These are phyloP conservation scores for Cryptomeria japonica DNA, from an alignment of 75 land plant species.

Conservation along the genomic window DNA sequence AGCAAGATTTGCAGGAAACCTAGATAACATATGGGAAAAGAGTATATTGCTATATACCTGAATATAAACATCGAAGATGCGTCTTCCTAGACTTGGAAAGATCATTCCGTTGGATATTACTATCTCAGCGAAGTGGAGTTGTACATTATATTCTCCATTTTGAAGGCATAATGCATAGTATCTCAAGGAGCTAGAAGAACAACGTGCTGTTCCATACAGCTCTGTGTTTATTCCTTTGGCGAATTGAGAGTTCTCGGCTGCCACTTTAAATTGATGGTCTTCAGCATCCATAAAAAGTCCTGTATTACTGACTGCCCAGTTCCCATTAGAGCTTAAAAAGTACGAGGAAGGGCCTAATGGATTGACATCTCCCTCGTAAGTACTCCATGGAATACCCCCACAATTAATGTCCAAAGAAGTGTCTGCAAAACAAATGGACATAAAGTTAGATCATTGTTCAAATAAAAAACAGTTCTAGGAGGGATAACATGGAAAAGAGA, in stretches of 20 bases:
- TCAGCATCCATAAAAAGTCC: constrained; percentile 51
- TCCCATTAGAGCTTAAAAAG: constrained; percentile 17
- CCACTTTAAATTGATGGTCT: constrained; percentile 9
- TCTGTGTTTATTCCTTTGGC: constrained; percentile 21
- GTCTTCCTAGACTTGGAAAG: constrained; percentile 47
- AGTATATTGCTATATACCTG: too few species aligned
- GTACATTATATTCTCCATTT: constrained; percentile 52
- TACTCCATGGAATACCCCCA: constrained; percentile 28
- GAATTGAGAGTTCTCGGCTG: background rate
- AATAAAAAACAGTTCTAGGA: background rate
- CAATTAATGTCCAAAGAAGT: constrained; percentile 55
- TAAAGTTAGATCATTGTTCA: background rate
- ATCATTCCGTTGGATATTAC: constrained; percentile 30
- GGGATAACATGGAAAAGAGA: too few species aligned
- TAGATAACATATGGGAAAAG: too few species aligned
- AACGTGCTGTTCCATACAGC: constrained; percentile 47
- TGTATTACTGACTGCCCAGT: constrained; percentile 72
- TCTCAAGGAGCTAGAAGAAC: constrained; percentile 46
- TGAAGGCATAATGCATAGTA: constrained; percentile 52
- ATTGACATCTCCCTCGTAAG: constrained; percentile 28
- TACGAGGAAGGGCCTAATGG: constrained; percentile 47
- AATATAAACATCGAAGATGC: constrained; percentile 57
- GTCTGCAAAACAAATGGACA: constrained; percentile 26
- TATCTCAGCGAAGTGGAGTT: constrained; percentile 69
- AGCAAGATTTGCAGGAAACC: background rate